Percentiles rank a stretch among this genome's conserved stretches.
phyloP scores from a whole-genome alignment of 208 protist genomes.

The Crithidia mellificae region DNA sequence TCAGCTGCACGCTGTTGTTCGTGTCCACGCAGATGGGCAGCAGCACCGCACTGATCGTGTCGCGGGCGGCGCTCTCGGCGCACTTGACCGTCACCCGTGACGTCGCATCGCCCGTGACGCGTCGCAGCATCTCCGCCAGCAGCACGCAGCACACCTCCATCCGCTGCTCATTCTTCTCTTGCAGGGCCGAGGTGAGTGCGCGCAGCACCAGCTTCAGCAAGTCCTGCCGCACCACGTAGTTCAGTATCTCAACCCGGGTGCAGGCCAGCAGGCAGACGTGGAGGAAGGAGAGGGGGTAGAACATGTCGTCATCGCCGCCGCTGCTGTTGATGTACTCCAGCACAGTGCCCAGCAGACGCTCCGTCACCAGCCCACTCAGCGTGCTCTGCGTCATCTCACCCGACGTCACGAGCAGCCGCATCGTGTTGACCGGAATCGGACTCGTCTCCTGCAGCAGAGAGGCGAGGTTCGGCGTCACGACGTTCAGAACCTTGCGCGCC shows the following conservation, averaged over 20 bases:
- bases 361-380: constrained; percentile 40
- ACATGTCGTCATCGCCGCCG: constrained; percentile 44
- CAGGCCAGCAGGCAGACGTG: constrained; percentile 35
- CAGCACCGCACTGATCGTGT: constrained; percentile 44
- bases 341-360: constrained; percentile 34
- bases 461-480: constrained; percentile 40
- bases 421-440: constrained; percentile 81
- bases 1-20: constrained; percentile 28
- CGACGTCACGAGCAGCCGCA: constrained; percentile 80
- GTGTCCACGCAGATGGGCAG: constrained; percentile 52
- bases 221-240: constrained; percentile 42
- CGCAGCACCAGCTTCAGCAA: constrained; percentile 54
- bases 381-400: constrained; percentile 51
- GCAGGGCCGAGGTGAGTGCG: constrained; percentile 38
- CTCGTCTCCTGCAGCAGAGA: constrained; percentile 70
- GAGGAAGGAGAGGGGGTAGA: constrained; percentile 46
- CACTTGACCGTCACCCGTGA: constrained; percentile 48
- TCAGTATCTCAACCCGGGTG: constrained; percentile 31
- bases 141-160: constrained; percentile 45
- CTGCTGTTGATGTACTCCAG: constrained; percentile 42
- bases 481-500: constrained; percentile 37
- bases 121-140: constrained; percentile 45
- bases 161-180: constrained; percentile 38
- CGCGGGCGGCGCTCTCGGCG: constrained; percentile 32
- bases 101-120: constrained; percentile 32